Base-by-base conservation (phyloP, 192 early-diverging fungal genomes). In the Funneliformis mosseae region DNA sequence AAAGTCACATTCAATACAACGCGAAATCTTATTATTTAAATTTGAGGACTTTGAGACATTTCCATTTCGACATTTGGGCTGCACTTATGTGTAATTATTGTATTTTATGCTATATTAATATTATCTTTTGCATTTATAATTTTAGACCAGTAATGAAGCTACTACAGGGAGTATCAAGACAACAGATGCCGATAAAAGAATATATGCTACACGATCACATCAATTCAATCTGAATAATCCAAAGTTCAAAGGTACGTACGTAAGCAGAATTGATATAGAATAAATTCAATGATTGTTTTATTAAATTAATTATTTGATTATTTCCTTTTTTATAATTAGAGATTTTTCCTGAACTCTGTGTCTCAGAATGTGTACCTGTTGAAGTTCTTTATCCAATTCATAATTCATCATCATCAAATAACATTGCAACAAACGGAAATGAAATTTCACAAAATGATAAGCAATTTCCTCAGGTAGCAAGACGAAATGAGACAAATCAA, bases 101-200 rank as follows among this genome's bases (percentile, higher is more conserved):
- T 27, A 69, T 69, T 27, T 68, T 8, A 23, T 68, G 23, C 25
- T 39, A n/a, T 23, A 68, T 69, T 69, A 38, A 27, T 69, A 28
- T 69, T 9, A 27, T 48, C 43, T 67, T 55, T 68, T 83, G n/a
- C 67, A 76, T 14, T 60, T 64, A 10, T 43, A 41, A 43, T 84
- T 82, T 81, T 89, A 89, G 88, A 84, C 81, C 25, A 88, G 91
- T 69, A 96, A 99, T 72, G 97, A 98, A 79, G 92, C 92, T 21
- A 98, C 97, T 8, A 97, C 98, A 9, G 98, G 98, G 55, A 94
- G 95, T 76, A 94, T 99, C 66, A 91, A 89, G 33, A 94, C 95
- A 16, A 91, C 95, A 3, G 80, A 87, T 62, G 85, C 88, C 21
- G 96, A 98, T 82, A 95, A 96, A 83, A 90, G 88, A 62, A 79